Evolutionary conservation across 2,329 filamentous ascomycete genomes (phyloP).

Genomic region (Exophiala dermatitidis): DNA sequence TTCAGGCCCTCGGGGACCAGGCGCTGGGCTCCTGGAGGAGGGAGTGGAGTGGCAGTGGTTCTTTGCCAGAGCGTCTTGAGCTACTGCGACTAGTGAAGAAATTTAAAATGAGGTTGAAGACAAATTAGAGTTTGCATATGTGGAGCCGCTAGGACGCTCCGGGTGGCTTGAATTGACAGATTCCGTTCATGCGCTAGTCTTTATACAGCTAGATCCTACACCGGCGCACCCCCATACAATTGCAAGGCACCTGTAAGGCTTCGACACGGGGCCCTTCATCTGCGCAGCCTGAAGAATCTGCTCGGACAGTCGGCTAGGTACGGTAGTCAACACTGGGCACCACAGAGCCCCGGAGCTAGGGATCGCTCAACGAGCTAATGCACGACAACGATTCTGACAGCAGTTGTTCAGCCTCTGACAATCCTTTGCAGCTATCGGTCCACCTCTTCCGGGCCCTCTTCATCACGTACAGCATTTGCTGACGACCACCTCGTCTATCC

Average conservation of each 20-base stretch:
- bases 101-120: neutral
- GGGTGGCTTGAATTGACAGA: neutral
- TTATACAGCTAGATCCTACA: neutral
- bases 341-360: neutral
- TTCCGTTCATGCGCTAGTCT: neutral
- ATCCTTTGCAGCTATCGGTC: neutral
- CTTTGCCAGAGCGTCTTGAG: neutral
- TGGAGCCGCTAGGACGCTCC: neutral
- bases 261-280: neutral
- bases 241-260: neutral
- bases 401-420: neutral
- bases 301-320: neutral
- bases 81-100: neutral
- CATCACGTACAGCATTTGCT: neutral
- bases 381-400: constrained; percentile 1
- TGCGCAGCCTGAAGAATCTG: neutral
- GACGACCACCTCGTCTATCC: neutral
- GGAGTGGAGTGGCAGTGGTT: neutral
- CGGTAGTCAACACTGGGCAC: neutral
- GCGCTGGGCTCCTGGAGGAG: neutral
- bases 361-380: constrained; percentile 8
- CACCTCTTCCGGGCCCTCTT: neutral
- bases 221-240: neutral
- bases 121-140: neutral
- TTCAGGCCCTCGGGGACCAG: neutral